These are phyloP conservation scores for Epithele typhae DNA, from an alignment of 768 basidiomycete species.

Conservation along the genomic window DNA sequence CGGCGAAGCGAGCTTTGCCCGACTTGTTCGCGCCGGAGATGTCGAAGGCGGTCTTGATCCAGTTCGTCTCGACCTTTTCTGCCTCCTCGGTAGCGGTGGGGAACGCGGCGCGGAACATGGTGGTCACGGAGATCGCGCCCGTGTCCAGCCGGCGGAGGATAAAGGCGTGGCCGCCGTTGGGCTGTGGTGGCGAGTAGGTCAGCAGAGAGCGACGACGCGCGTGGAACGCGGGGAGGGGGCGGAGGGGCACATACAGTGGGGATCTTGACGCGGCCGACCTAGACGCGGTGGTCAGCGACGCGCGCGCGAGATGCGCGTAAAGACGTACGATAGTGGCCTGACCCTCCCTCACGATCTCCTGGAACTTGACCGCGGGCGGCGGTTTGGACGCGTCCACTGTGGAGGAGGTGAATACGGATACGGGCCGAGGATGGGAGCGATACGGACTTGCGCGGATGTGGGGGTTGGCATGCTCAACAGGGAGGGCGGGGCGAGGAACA, in stretches of 20 bases:
- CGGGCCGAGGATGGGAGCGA: neutral
- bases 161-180: constrained; percentile 75
- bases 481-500: constrained; percentile 17
- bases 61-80: constrained; percentile 75
- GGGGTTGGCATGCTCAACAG: constrained; percentile 18
- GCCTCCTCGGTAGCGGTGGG: constrained; percentile 72
- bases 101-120: constrained; percentile 96
- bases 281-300: constrained; percentile 16
- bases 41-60: constrained; percentile 80
- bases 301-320: constrained; percentile 1
- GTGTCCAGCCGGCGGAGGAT: constrained; percentile 94
- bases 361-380: constrained; percentile 84
- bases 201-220: constrained; percentile 18
- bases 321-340: constrained; percentile 74
- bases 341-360: constrained; percentile 84
- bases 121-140: constrained; percentile 85
- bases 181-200: constrained; percentile 39
- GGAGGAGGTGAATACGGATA: constrained; percentile 34
- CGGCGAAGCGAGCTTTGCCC: constrained; percentile 74
- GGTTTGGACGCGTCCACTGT: constrained; percentile 41
- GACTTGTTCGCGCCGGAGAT: constrained; percentile 63
- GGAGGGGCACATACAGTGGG: constrained; percentile 57
- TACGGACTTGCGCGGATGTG: constrained; percentile 26
- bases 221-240: constrained; percentile 6
- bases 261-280: constrained; percentile 90